Base-by-base conservation (phyloP, 2,329 filamentous ascomycete species). In the Alternaria metachromatica region DNA sequence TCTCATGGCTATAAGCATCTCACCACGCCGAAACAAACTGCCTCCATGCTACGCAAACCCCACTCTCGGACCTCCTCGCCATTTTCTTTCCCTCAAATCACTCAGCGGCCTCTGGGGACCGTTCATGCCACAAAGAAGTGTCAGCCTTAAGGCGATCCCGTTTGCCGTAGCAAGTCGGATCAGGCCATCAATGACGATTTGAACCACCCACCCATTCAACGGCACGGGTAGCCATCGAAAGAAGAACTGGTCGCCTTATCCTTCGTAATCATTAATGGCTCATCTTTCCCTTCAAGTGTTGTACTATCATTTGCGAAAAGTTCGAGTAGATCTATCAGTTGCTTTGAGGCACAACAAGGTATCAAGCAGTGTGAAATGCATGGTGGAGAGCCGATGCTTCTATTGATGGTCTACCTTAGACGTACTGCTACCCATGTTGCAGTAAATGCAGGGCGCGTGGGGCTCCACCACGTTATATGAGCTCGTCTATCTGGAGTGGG, bases 371-470 rank as follows among this genome's bases (percentile, higher is more conserved):
- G 11, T 28, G 8, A 25, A 28, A 60, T 68, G 49, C 63, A 43
- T 65, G 63, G 63, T 48, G 53, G 60, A 61, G 54, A 67, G 51
- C 54, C 65, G 61, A 63, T 63, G 54, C 68, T 69, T 72, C 62
- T 49, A 69, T 46, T 48, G 23, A 60, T 56, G 50, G 67, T 70
- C 60, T 49, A 59, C 60, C 33, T 46, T 55, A 58, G 58, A 66
- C 54, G 54, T 61, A 26, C 65, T 63, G 63, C 46, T 55, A 60
- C 60, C n/a, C 33, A 37, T 37, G 33, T 37, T 37, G 37, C 63
- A 64, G 58, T 30, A 25, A 21, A 41, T 33, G 62, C 63, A 69
- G 48, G 56, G 48, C 54, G 49, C 44, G 60, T 69, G 66, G 55
- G 62, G 55, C 64, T 68, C 53, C 65, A 66, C 63, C 41, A 51